Evolutionary conservation across 257 asterid genomes (phyloP).

Genomic region (Solanum phureja): DNA sequence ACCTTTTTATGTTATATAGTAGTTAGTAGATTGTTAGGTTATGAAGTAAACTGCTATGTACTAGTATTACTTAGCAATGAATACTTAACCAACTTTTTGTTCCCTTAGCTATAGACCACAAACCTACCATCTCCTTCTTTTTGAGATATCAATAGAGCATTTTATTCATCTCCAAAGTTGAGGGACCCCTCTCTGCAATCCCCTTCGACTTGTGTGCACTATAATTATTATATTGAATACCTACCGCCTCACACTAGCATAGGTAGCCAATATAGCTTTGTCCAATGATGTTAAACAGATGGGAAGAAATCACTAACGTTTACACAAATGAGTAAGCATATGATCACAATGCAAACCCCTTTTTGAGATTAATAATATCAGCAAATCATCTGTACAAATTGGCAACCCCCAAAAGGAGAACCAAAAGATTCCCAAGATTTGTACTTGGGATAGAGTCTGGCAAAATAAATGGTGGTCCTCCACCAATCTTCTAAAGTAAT

Average conservation of each 20-base stretch:
- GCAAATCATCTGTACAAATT: neutral
- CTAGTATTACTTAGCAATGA: neutral
- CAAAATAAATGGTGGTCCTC: slow-evolving; percentile 48
- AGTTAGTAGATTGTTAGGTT: no score
- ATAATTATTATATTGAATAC: neutral
- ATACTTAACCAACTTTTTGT: neutral
- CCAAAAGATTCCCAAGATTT: slow-evolving; percentile 7
- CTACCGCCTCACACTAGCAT: neutral
- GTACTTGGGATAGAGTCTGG: slow-evolving; percentile 12
- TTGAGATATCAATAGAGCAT: neutral
- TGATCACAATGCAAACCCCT: neutral
- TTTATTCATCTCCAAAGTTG: neutral
- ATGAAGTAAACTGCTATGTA: neutral
- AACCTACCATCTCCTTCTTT: neutral
- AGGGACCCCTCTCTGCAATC: neutral
- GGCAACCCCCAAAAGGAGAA: neutral
- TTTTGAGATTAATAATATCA: neutral
- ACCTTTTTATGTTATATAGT: no score
- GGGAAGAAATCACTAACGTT: no score
- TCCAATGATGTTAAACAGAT: neutral
- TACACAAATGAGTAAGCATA: neutral
- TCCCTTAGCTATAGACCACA: neutral
- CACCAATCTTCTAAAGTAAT: slow-evolving; percentile 21
- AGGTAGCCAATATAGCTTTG: neutral
- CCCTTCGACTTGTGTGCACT: neutral